phyloP scores from a whole-genome alignment of 495 filamentous ascomycete species.

The Lasiosphaeria hispida region DNA sequence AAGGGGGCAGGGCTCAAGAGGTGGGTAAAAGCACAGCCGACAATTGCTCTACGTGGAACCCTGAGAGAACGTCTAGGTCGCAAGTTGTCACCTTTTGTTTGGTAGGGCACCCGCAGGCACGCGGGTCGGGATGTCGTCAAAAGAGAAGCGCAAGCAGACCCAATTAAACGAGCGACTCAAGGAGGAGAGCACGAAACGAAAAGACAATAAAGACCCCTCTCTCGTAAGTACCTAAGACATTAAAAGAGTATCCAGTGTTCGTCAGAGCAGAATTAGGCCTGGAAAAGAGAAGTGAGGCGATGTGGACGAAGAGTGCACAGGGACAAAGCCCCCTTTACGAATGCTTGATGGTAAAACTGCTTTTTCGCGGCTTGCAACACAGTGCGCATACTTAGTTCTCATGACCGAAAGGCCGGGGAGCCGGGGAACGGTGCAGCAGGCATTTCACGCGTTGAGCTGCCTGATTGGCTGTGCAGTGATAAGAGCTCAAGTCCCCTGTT shows the following conservation, averaged over 20 bases:
- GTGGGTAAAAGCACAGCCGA: too few relatives aligned
- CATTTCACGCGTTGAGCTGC: not conserved
- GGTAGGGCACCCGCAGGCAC: too few relatives aligned
- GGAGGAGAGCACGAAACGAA: not conserved
- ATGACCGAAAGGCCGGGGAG: not conserved
- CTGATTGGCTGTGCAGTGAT: not conserved
- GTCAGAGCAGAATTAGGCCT: not conserved
- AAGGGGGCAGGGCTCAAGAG: too few relatives aligned
- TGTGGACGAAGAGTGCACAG: not conserved
- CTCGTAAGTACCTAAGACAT: slow-evolving; percentile 11
- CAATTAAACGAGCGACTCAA: slow-evolving; percentile 13
- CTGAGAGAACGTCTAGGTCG: too few relatives aligned
- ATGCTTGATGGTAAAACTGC: too few relatives aligned
- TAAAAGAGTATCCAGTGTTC: slow-evolving; percentile 5
- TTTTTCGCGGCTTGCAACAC: not conserved
- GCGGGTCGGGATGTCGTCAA: not conserved
- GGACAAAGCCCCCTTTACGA: slow-evolving; percentile 3
- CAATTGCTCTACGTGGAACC: too few relatives aligned
- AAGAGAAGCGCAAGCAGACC: not conserved
- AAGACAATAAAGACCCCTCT: slow-evolving; percentile 7
- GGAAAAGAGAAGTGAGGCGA: not conserved
- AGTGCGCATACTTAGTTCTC: too few relatives aligned
- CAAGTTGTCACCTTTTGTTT: too few relatives aligned
- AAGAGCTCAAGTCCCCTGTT: slow-evolving; percentile 1
- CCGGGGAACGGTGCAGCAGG: not conserved